These are phyloP conservation scores for Amanita rubescens DNA, from an alignment of 768 basidiomycete species.

Conservation along the genomic window DNA sequence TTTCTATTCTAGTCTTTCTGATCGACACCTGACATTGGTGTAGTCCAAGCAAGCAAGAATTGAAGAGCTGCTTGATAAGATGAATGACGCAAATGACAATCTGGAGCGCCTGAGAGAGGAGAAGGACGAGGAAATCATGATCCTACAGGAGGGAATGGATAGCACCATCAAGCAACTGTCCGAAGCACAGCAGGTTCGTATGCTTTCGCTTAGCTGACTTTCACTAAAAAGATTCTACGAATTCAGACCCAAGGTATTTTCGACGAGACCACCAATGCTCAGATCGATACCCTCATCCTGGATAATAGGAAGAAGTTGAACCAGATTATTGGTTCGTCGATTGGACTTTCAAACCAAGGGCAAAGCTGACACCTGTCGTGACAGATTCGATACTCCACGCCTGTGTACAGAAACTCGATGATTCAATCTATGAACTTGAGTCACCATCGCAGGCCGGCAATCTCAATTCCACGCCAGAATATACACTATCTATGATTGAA, in stretches of 20 bases:
- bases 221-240: constrained; percentile 9
- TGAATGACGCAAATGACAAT: constrained; percentile 69
- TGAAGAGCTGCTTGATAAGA: constrained; percentile 79
- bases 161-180: constrained; percentile 81
- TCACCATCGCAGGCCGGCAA: constrained; percentile 94
- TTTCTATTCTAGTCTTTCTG: constrained; percentile 1
- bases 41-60: constrained; percentile 96
- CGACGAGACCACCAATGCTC: constrained; percentile 90
- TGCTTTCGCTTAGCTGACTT: neutral
- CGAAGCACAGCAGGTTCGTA: constrained; percentile 73
- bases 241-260: constrained; percentile 74
- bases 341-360: neutral
- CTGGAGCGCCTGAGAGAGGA: constrained; percentile 83
- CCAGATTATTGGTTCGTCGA: constrained; percentile 75
- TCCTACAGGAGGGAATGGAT: constrained; percentile 95
- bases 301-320: constrained; percentile 98
- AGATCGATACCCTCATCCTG: constrained; percentile 93
- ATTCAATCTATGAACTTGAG: constrained; percentile 95
- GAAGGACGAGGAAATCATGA: constrained; percentile 94
- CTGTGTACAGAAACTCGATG: constrained; percentile 95
- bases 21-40: constrained; percentile 5
- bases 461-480: constrained; percentile 95
- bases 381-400: constrained; percentile 94
- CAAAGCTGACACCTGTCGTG: constrained; percentile 11
- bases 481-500: constrained; percentile 97